A percentile compares a stretch with the other conserved stretches of the same genome.
Evolutionary conservation across 768 basidiomycete species (phyloP).

Genomic region (Inosperma sp.): DNA sequence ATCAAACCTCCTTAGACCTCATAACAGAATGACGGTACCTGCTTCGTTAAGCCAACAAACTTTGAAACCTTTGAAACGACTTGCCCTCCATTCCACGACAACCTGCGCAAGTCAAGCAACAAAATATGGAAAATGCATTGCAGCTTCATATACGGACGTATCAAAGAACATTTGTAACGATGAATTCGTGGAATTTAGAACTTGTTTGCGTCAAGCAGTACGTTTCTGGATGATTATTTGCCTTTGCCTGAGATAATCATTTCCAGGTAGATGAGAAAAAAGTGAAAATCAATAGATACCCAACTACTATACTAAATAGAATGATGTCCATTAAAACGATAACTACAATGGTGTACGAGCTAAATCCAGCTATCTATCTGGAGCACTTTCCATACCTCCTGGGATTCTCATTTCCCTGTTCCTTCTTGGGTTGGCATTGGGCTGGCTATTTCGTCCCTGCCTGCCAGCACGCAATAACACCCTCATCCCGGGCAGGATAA

Average conservation of each 20-base stretch:
- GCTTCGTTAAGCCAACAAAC: conserved; percentile 28
- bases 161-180: conserved; percentile 76
- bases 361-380: conserved; percentile 14
- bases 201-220: conserved; percentile 78
- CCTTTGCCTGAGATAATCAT: conserved; percentile 1
- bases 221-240: conserved; percentile 21
- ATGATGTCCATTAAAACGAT: conserved; percentile 3
- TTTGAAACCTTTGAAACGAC: conserved; percentile 50
- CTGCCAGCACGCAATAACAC: conserved; percentile 49
- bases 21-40: conserved; percentile 20
- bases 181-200: conserved; percentile 80
- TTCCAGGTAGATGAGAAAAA: conserved; percentile 17
- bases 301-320: neutral
- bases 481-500: conserved; percentile 46
- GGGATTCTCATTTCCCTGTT: conserved; percentile 24
- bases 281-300: neutral
- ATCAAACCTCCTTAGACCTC: neutral
- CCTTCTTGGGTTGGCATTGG: conserved; percentile 19
- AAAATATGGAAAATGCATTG: conserved; percentile 85
- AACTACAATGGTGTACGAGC: conserved; percentile 11
- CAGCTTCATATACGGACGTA: conserved; percentile 78
- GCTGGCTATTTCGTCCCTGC: conserved; percentile 35
- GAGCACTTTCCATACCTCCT: conserved; percentile 34
- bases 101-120: conserved; percentile 71
- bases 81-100: conserved; percentile 67